phyloP scores from a whole-genome alignment of 106 monocot species.

The Dendrobium catenatum region DNA sequence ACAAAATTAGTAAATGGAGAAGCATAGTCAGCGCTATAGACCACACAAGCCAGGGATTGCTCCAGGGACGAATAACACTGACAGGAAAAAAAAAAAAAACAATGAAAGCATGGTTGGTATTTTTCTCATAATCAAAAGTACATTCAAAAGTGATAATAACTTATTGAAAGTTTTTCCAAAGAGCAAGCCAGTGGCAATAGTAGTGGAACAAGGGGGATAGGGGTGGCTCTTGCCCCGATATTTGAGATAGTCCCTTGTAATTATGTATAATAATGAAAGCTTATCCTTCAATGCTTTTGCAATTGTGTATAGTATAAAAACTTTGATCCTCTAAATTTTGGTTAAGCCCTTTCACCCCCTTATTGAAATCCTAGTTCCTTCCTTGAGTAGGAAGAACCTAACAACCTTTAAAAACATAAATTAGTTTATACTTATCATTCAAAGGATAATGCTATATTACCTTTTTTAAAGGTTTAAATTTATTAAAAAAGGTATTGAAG shows the following conservation, averaged over 20 bases:
- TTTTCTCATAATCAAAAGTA: neutral
- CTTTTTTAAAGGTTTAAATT: neutral
- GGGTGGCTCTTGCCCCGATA: too few relatives aligned
- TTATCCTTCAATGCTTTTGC: too few relatives aligned
- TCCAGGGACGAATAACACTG: slow-evolving; percentile 96
- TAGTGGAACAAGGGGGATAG: too few relatives aligned
- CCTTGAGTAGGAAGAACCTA: neutral
- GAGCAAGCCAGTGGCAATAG: too few relatives aligned
- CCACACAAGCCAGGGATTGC: slow-evolving; percentile 89
- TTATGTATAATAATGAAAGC: too few relatives aligned
- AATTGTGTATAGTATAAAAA: too few relatives aligned
- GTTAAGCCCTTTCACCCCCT: neutral
- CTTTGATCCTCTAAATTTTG: too few relatives aligned
- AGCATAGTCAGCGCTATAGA: slow-evolving; percentile 91
- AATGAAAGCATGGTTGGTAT: neutral
- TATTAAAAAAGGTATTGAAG: too few relatives aligned
- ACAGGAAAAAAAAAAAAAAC: slow-evolving; percentile 4
- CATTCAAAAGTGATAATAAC: neutral
- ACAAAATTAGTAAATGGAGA: slow-evolving; percentile 79
- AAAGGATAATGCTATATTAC: neutral
- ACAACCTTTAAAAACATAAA: neutral
- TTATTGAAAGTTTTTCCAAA: too few relatives aligned
- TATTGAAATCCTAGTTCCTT: neutral
- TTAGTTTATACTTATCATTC: neutral
- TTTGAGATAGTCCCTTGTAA: too few relatives aligned